Evolutionary conservation across 2,329 filamentous ascomycete species (phyloP), one percentile per base, ranked within the genome.

Genomic region (Sporothrix dimorphospora): DNA sequence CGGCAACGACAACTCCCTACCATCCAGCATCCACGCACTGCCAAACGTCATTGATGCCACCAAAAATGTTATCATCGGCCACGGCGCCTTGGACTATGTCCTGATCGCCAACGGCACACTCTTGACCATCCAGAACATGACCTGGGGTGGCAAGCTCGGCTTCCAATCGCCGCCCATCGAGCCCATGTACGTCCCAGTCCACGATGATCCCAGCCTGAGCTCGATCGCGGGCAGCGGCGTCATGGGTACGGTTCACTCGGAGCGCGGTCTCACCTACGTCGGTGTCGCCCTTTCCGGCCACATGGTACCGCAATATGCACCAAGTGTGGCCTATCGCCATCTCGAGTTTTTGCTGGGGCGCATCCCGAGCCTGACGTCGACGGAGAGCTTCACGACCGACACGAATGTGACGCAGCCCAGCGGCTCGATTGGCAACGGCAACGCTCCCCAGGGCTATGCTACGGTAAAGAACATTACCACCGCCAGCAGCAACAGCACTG

Each of bases 111-210:
- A 92, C 78, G 92, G 92, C 19, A 91, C 91, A 0, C 83, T 95
- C 1, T 82, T 93, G 7, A 86, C 87, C 0, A 90, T 94, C 72
- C 92, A 95, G 78, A 94, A 94, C 82, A 93, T 94, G 89, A 94
- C 91, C 0, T 95, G 90, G 89, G 88, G 88, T 72, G 92, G 92
- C 4, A 79, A 84, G 57, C 87, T 91, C 69, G 93, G 92, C 0
- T 94, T 95, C 83, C 87, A 90, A 75, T 78, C 80, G 1, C 80
- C 81, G 0, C 92, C 92, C 0, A 79, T 78, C 1, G 85, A 89
- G 69, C 88, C 89, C 1, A 90, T 93, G 77, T 93, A 88, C 78
- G 90, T 94, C 0, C 92, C 92, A 0, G 90, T 88, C 78, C 88
- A 90, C 75, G 82, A 86, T 71, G 81, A 85, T 27, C 80, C 74